Percentiles rank a stretch among this genome's conserved stretches.
phyloP scores from a whole-genome alignment of 2,329 filamentous ascomycete genomes.

The Zarea fungicola region DNA sequence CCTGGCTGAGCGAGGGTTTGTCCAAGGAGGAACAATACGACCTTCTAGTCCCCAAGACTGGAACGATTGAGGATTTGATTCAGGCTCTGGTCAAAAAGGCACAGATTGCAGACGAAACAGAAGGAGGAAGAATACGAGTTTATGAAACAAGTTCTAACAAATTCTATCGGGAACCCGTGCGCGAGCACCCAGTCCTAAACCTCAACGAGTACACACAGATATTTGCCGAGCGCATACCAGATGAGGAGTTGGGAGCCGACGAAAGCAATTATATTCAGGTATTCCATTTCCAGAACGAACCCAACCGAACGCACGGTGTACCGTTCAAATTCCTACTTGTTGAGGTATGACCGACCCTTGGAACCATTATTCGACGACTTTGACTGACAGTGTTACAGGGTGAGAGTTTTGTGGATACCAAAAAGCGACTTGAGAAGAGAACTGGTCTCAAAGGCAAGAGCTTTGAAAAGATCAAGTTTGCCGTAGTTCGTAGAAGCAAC shows the following conservation, averaged over 20 bases:
- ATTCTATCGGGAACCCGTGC: conserved; percentile 70
- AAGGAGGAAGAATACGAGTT: conserved; percentile 66
- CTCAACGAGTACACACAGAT: conserved; percentile 82
- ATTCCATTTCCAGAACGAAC: conserved; percentile 91
- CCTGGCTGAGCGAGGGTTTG: conserved; percentile 82
- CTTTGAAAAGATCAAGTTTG: conserved; percentile 98
- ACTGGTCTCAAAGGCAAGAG: conserved; percentile 96
- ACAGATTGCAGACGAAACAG: conserved; percentile 66
- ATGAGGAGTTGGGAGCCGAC: conserved; percentile 59
- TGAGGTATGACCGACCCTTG: too few relatives aligned
- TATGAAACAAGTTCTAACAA: conserved; percentile 81
- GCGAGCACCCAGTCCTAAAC: conserved; percentile 68
- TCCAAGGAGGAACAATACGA: conserved; percentile 84
- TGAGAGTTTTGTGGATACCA: conserved; percentile 85
- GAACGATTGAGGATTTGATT: conserved; percentile 73
- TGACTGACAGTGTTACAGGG: conserved; percentile 44
- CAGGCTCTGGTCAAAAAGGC: conserved; percentile 74
- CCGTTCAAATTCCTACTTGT: conserved; percentile 88
- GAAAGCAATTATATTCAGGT: conserved; percentile 63
- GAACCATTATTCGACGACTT: too few relatives aligned
- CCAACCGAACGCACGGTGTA: conserved; percentile 75
- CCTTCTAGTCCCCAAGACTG: conserved; percentile 81
- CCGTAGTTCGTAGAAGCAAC: conserved; percentile 64
- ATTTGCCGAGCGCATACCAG: conserved; percentile 74
- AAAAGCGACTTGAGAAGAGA: conserved; percentile 86